Percentiles rank a stretch among this genome's conserved stretches.
Conservation (phyloP, 2,329 filamentous ascomycete genomes). For the Fusarium dimerum region DNA sequence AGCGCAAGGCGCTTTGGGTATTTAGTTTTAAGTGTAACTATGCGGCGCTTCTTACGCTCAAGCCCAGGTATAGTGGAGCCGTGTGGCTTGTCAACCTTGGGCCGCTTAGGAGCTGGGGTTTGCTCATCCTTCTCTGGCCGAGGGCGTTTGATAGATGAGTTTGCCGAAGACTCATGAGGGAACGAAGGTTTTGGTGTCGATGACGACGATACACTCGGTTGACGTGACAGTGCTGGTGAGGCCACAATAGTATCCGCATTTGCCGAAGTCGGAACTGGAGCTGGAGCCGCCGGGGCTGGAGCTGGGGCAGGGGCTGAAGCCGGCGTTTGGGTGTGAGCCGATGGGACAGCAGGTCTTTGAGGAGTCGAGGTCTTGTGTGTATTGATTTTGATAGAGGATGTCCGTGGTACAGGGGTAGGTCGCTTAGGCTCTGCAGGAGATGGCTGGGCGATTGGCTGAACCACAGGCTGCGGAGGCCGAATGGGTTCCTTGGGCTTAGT, state of each 20-base stretch:
- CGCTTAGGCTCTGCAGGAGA: constrained; percentile 30
- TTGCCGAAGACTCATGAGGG: constrained; percentile 19
- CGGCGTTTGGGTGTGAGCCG: constrained; percentile 8
- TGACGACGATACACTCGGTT: constrained; percentile 23
- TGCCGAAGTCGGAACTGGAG: constrained; percentile 10
- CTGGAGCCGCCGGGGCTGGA: neutral
- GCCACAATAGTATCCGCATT: constrained; percentile 32
- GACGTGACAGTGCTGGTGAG: constrained; percentile 24
- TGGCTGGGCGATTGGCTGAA: constrained; percentile 19
- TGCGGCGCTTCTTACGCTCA: constrained; percentile 33
- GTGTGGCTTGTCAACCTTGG: constrained; percentile 37
- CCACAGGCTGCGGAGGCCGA: neutral
- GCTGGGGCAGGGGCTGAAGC: neutral
- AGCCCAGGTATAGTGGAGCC: constrained; percentile 16
- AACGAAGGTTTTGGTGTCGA: constrained; percentile 20
- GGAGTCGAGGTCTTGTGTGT: constrained; percentile 33
- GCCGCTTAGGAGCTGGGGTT: constrained; percentile 40
- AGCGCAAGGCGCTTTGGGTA: constrained; percentile 38
- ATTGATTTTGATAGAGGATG: constrained; percentile 43
- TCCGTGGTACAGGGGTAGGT: constrained; percentile 29
- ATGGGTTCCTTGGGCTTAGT: constrained; percentile 35
- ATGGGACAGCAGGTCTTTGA: constrained; percentile 13
- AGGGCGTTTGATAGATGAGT: constrained; percentile 35
- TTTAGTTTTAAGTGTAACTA: constrained; percentile 40
- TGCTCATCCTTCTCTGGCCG: constrained; percentile 40